Base-by-base conservation (phyloP, 495 filamentous ascomycete species). In the Neurospora sublineolata region DNA sequence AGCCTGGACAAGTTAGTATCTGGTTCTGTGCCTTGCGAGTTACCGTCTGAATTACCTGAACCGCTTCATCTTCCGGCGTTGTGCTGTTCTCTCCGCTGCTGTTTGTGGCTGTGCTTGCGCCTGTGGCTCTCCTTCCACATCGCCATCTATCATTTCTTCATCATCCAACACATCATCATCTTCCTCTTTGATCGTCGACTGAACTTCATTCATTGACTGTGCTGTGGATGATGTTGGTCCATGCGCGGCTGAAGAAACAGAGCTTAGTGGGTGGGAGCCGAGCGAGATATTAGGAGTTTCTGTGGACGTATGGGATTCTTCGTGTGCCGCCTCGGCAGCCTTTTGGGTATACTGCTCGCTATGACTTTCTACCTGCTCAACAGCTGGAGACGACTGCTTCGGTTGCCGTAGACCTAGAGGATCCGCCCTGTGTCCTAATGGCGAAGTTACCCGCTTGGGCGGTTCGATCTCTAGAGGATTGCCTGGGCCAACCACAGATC, bases 1-100 rank as follows among this genome's bases (percentile, higher is more conserved):
- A 98, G 89, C 73, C 94, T 98, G 77, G 37, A 18, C 67, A 72
- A 64, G 69, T 83, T 67, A 82, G 78, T 64, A 41, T 10, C 69
- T 70, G 73, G 73, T 70, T 75, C 37, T 18, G 30, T 72, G 71
- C 36, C 37, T 58, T 58, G 10, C 40, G 3, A 46, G 41, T 3
- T 18, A 20, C 37, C 14, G 23, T 2, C 20, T 27, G 38, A 14
- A 14, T 70, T 86, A 97, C 94, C 94, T 88, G 76, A 97, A 97
- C 72, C 94, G 87, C 84, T 97, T 97, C 93, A 95, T 96, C 80
- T 97, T 97, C 76, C 94, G 89, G 78, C 94, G 91, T 73, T 95
- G 92, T 38, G 90, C 90, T 23, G 89, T 86, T 72, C 89, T 83
- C 80, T 93, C 92, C 14, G 89, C 89, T 12, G 87, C 88, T 33